Evolutionary conservation across 2,329 filamentous ascomycete genomes (phyloP).

Genomic region (Colletotrichum sp.): DNA sequence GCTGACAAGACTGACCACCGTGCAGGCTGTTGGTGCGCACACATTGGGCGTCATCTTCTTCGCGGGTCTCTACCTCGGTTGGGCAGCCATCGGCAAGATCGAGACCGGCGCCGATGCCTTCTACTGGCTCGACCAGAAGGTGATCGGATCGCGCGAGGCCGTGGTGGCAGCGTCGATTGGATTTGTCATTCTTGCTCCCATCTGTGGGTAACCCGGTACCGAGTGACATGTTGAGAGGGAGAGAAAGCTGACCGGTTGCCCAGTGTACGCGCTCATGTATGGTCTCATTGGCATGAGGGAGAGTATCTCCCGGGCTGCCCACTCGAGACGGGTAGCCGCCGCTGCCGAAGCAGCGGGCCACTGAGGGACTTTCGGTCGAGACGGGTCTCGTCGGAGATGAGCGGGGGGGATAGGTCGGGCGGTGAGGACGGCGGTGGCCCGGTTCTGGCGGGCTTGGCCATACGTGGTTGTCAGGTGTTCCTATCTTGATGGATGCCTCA

Average conservation of each 20-base stretch:
- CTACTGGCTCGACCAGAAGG: conserved; percentile 54
- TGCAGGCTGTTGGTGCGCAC: conserved; percentile 50
- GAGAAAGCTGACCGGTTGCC: neutral
- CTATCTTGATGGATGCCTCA: neutral
- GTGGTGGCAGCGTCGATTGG: conserved; percentile 47
- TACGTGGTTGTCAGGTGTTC: neutral
- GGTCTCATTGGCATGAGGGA: conserved; percentile 56
- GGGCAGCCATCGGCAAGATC: conserved; percentile 52
- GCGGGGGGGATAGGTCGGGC: conserved; percentile 12
- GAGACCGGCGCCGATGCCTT: conserved; percentile 51
- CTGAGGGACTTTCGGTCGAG: conserved; percentile 21
- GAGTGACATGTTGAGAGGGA: neutral
- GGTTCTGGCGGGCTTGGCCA: conserved; percentile 19
- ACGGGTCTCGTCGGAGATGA: conserved; percentile 20
- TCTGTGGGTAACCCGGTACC: conserved; percentile 42
- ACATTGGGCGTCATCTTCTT: conserved; percentile 44
- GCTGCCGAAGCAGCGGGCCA: conserved; percentile 15
- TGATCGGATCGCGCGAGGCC: conserved; percentile 47
- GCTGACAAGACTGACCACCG: conserved; percentile 18
- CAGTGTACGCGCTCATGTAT: conserved; percentile 55
- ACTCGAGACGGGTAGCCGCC: conserved; percentile 15
- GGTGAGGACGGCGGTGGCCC: conserved; percentile 19
- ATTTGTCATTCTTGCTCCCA: conserved; percentile 48
- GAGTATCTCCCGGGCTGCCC: conserved; percentile 27
- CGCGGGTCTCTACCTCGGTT: conserved; percentile 51